Evolutionary conservation across 2,329 filamentous ascomycete genomes (phyloP).

Genomic region (Leptographium flavum): DNA sequence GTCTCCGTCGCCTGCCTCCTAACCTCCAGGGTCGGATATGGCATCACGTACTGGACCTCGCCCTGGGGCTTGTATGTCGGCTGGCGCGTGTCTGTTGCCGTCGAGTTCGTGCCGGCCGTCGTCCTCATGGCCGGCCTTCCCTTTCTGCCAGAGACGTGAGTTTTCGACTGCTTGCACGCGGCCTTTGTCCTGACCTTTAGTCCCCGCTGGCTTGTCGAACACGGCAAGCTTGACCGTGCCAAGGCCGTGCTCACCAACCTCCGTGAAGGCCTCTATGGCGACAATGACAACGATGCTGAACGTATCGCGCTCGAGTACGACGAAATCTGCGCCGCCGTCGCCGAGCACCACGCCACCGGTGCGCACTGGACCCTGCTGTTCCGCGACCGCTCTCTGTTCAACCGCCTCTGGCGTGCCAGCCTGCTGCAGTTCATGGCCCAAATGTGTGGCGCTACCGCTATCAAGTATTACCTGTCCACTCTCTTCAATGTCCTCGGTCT

Average conservation of each 20-base stretch:
- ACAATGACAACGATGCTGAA: constrained; percentile 20
- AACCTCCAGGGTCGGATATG: constrained; percentile 36
- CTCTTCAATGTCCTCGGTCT: constrained; percentile 37
- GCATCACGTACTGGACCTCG: constrained; percentile 36
- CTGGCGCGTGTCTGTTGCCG: constrained; percentile 37
- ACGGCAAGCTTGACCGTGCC: constrained; percentile 27
- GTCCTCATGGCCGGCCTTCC: constrained; percentile 35
- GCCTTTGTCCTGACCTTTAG: constrained; percentile 15
- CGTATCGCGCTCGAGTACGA: constrained; percentile 22
- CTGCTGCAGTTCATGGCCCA: constrained; percentile 45
- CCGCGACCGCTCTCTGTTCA: constrained; percentile 29
- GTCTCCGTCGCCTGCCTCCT: background rate
- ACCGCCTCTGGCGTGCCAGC: constrained; percentile 40
- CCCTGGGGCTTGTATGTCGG: constrained; percentile 28
- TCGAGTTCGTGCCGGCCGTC: constrained; percentile 34
- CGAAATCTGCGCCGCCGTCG: constrained; percentile 30
- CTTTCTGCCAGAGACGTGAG: constrained; percentile 39
- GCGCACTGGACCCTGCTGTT: constrained; percentile 32
- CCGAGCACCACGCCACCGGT: constrained; percentile 20
- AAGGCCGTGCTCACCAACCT: constrained; percentile 31
- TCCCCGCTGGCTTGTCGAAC: constrained; percentile 43
- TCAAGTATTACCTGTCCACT: constrained; percentile 45
- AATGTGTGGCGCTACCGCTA: constrained; percentile 44
- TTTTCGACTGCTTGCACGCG: constrained; percentile 2
- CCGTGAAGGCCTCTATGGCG: constrained; percentile 25